Conservation (phyloP, 225 moss, liverwort and hornwort genomes). For the Marchantia polymorpha region DNA sequence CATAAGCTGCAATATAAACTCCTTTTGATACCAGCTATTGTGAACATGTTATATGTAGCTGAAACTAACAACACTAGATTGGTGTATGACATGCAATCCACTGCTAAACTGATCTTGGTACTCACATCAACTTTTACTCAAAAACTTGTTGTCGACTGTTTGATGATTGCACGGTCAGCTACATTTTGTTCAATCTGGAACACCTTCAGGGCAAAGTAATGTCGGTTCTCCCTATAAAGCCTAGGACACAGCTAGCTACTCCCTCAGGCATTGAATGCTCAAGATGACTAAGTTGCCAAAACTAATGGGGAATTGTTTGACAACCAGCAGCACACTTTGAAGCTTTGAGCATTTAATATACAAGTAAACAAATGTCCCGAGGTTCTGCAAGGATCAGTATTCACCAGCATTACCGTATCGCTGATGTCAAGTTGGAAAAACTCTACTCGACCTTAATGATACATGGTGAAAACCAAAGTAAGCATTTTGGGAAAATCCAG, state of each 20-base stretch:
- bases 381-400: neutral
- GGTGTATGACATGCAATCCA: neutral
- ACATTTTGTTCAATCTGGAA: neutral
- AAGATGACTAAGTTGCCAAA: neutral
- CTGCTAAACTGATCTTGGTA: neutral
- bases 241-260: neutral
- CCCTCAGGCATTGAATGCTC: neutral
- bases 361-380: neutral
- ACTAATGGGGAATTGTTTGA: neutral
- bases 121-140: constrained; percentile 2
- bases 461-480: neutral
- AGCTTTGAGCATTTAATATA: constrained; percentile 2
- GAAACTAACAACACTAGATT: neutral
- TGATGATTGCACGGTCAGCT: neutral
- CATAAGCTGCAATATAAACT: neutral
- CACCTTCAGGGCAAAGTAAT: neutral
- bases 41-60: neutral
- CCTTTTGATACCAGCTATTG: neutral
- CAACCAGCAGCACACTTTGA: neutral
- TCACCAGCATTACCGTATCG: neutral
- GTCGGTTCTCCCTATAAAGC: neutral
- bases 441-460: neutral
- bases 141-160: neutral
- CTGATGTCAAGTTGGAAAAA: neutral
- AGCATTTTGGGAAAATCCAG: neutral